A percentile compares a stretch with the other conserved stretches of the same genome.
Conservation (phyloP, 148 eudicot species). For the Nepenthes gracilis region DNA sequence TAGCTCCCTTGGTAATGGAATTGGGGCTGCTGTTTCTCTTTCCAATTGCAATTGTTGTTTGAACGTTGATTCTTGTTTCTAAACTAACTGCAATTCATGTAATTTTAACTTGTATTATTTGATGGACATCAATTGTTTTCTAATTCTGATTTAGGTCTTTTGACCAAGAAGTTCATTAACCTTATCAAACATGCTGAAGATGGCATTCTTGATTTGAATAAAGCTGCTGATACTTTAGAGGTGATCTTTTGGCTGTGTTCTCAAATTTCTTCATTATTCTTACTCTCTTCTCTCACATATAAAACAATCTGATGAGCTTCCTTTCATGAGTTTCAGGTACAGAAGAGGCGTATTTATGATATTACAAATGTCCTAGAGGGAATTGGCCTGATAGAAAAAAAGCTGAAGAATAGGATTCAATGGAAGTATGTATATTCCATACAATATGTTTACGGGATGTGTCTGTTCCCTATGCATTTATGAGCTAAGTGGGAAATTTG, state of each 20-base stretch:
- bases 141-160: constrained; percentile 39
- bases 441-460: background rate
- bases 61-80: background rate
- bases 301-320: background rate
- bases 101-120: background rate
- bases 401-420: constrained; percentile 88
- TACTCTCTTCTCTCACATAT: background rate
- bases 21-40: constrained; percentile 1
- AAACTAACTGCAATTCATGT: background rate
- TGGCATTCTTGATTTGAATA: constrained; percentile 93
- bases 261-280: background rate
- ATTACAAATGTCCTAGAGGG: constrained; percentile 92
- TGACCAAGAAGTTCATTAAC: constrained; percentile 85
- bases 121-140: constrained; percentile 2
- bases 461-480: background rate
- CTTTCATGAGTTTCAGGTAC: constrained; percentile 43
- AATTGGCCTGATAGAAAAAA: constrained; percentile 88
- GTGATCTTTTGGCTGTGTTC: constrained; percentile 19
- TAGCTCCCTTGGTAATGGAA: constrained; percentile 71
- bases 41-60: background rate
- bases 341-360: constrained; percentile 91
- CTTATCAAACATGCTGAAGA: constrained; percentile 92
- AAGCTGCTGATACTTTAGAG: constrained; percentile 91
- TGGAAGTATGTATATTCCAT: constrained; percentile 69
- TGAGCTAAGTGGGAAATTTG: background rate